Conservation (phyloP, 2,329 filamentous ascomycete genomes). For the Colletotrichum tabaci region DNA sequence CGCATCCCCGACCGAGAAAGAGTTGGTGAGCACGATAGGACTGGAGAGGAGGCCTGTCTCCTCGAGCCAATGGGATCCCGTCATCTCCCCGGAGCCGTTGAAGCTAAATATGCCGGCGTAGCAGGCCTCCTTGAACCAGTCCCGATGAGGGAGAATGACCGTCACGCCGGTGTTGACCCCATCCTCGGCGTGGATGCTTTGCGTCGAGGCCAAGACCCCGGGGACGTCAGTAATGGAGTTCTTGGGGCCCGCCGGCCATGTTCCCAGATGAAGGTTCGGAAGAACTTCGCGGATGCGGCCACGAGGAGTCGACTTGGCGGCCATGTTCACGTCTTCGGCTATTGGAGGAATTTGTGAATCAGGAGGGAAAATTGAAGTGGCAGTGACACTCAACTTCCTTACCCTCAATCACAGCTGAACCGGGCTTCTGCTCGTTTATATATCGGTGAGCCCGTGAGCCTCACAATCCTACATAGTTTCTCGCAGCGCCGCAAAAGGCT, state of each 20-base stretch:
- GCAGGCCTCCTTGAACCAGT: constrained; percentile 62
- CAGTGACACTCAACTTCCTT: no score
- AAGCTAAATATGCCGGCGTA: constrained; percentile 71
- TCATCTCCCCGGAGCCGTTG: constrained; percentile 76
- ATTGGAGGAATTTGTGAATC: background rate
- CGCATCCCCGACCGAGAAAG: constrained; percentile 69
- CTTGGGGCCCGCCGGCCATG: constrained; percentile 59
- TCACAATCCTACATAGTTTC: background rate
- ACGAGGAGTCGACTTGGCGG: constrained; percentile 38
- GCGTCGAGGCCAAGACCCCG: constrained; percentile 62
- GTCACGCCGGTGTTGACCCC: constrained; percentile 66
- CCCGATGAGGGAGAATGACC: constrained; percentile 60
- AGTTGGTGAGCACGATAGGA: constrained; percentile 73
- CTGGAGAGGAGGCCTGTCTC: constrained; percentile 73
- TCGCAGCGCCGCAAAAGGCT: background rate
- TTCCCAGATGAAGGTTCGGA: constrained; percentile 60
- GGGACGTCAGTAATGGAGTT: constrained; percentile 68
- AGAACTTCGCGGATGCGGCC: constrained; percentile 60
- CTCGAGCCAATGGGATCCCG: constrained; percentile 72
- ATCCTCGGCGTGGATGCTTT: constrained; percentile 57
- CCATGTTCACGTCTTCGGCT: constrained; percentile 3
- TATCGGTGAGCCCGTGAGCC: background rate
- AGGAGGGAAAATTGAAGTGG: background rate
- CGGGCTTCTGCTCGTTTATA: background rate
- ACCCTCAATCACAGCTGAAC: no score